Percentiles rank a stretch among this genome's conserved stretches.
These are phyloP conservation scores for Aureobasidium vineae DNA, from an alignment of 2,329 filamentous ascomycete genomes.

Conservation along the genomic window DNA sequence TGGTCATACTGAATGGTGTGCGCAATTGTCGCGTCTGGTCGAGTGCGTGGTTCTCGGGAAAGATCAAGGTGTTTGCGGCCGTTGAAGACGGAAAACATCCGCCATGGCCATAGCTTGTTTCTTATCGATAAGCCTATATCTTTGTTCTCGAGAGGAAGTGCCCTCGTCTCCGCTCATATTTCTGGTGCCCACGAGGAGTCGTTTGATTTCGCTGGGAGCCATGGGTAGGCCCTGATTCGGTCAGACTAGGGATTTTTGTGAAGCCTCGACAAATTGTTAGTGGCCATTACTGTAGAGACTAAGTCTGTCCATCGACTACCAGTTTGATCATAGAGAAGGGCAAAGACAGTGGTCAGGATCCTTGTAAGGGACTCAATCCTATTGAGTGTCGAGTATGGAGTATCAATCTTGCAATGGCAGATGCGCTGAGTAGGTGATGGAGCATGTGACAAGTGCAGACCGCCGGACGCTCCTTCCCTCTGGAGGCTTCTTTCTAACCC, in stretches of 20 bases:
- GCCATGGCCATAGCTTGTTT: conserved; percentile 6
- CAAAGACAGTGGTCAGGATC: too few relatives aligned
- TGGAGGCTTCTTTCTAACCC: neutral
- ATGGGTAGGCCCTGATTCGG: too few relatives aligned
- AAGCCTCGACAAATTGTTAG: too few relatives aligned
- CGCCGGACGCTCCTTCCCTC: neutral
- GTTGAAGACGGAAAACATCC: neutral
- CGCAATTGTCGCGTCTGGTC: neutral
- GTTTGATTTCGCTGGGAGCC: too few relatives aligned
- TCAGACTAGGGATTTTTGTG: too few relatives aligned
- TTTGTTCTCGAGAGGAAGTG: too few relatives aligned
- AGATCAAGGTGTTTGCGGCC: conserved; percentile 10
- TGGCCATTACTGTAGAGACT: too few relatives aligned
- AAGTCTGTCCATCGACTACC: neutral
- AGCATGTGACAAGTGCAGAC: neutral
- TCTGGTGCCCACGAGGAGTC: too few relatives aligned
- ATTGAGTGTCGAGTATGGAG: neutral
- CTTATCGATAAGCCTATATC: neutral
- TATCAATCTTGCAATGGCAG: neutral
- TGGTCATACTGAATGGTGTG: neutral
- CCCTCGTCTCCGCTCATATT: too few relatives aligned
- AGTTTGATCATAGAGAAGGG: too few relatives aligned
- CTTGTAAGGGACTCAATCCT: too few relatives aligned
- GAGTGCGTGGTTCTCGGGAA: neutral
- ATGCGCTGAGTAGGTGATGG: neutral